A percentile compares a stretch with the other conserved stretches of the same genome.
Conservation (phyloP, 108 stramenopile genomes). For the Nitzschia sp. region DNA sequence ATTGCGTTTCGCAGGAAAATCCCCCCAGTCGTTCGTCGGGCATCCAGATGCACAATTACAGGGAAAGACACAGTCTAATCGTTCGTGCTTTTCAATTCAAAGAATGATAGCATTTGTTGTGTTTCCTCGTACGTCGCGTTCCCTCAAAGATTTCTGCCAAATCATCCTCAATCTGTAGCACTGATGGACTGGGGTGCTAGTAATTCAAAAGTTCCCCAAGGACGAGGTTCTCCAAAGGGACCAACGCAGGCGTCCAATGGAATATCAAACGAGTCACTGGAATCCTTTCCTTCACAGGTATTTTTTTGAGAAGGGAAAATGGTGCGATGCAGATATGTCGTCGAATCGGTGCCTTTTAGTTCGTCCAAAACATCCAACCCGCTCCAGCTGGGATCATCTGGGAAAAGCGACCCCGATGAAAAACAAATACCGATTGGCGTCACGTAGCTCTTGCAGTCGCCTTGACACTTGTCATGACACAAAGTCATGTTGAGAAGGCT, state of each 20-base stretch:
- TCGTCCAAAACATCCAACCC: constrained; percentile 29
- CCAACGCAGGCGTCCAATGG: constrained; percentile 45
- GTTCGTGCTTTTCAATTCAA: no score
- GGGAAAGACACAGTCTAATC: no score
- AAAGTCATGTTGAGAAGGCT: constrained; percentile 35
- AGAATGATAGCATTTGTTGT: no score
- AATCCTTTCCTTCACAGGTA: constrained; percentile 6
- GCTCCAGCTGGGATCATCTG: constrained; percentile 46
- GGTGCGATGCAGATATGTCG: constrained; percentile 7
- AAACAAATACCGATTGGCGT: constrained; percentile 35
- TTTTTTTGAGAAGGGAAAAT: constrained; percentile 22
- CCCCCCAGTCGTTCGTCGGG: no score
- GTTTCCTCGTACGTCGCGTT: no score
- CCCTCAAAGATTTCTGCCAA: no score
- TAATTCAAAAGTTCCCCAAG: constrained; percentile 39
- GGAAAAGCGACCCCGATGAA: constrained; percentile 24
- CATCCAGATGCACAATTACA: no score
- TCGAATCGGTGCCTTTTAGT: neutral
- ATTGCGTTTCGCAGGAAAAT: no score
- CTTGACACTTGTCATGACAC: constrained; percentile 28
- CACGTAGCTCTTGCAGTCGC: constrained; percentile 24
- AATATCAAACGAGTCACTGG: constrained; percentile 10
- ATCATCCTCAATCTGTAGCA: no score
- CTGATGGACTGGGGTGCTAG: no score
- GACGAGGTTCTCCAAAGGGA: constrained; percentile 43